Conservation (phyloP, 768 basidiomycete species). For the Tylopilus intermedius region DNA sequence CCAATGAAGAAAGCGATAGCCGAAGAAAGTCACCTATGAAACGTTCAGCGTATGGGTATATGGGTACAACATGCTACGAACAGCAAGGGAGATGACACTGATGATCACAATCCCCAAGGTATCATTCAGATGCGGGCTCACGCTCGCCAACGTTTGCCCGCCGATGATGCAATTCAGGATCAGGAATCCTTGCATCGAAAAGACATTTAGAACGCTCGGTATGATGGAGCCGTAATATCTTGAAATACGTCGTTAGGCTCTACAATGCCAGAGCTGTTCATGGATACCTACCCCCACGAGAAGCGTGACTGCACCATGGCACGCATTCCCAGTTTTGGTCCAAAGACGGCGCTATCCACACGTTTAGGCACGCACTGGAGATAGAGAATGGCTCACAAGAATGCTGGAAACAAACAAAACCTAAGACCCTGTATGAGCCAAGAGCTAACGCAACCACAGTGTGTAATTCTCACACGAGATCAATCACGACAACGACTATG, state of each 20-base stretch:
- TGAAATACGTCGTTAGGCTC: slow-evolving; percentile 1
- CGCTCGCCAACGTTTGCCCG: slow-evolving; percentile 54
- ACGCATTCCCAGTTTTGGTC: slow-evolving; percentile 52
- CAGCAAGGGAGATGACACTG: slow-evolving; percentile 27
- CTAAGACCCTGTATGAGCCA: slow-evolving; percentile 18
- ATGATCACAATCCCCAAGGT: slow-evolving; percentile 33
- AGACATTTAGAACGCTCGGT: slow-evolving; percentile 44
- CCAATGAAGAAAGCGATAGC: slow-evolving; percentile 59
- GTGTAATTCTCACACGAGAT: slow-evolving; percentile 35
- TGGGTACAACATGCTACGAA: slow-evolving; percentile 9
- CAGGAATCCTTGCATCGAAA: slow-evolving; percentile 52
- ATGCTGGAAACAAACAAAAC: slow-evolving; percentile 33
- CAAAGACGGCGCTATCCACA: slow-evolving; percentile 40
- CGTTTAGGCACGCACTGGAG: not conserved
- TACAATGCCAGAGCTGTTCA: slow-evolving; percentile 10
- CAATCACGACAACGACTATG: slow-evolving; percentile 38
- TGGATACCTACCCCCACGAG: slow-evolving; percentile 41
- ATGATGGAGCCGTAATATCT: slow-evolving; percentile 39
- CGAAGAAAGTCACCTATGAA: slow-evolving; percentile 55
- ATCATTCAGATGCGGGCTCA: slow-evolving; percentile 31
- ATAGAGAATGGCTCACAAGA: slow-evolving; percentile 28
- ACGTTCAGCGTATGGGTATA: not conserved
- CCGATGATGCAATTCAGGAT: slow-evolving; percentile 58
- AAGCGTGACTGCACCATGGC: slow-evolving; percentile 56
- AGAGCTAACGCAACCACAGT: not conserved